Base-by-base conservation (phyloP, 768 basidiomycete species). In the Calocybe cyanea region DNA sequence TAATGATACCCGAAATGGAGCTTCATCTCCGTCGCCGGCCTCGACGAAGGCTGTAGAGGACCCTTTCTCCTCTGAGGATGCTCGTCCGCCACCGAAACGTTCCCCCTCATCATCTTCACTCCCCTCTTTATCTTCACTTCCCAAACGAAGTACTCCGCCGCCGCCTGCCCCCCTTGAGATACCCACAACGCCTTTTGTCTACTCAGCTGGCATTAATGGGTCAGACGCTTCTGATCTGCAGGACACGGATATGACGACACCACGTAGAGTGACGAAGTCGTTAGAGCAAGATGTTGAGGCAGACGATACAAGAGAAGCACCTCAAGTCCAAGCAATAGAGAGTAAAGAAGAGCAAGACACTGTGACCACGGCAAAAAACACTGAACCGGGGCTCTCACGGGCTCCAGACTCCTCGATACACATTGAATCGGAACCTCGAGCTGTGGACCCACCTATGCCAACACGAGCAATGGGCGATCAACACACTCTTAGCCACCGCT, bases 171-270 rank as follows among this genome's bases (percentile, higher is more conserved):
- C 51, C 4, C 25, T 52, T 1, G 38, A 7, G 3, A 25, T 48
- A 19, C 51, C 46, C 7, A 45, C 51, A 4, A 52, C 51, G 7
- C 46, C 51, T 0, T 52, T 48, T 7, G 39, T 38, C 10, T 41
- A 47, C 17, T 28, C 25, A 28, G 11, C 25, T 11, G 11, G 5
- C 6, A 28, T 5, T 11, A 28, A 28, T 11, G 25, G 25, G 6
- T 11, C 25, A 11, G 25, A 28, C 11, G 11, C 25, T 5, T 5
- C 25, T 28, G 25, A 28, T 6, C 5, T 28, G 11, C 25, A 28
- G 11, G 25, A 28, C 6, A 28, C 11, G 25, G 25, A 28, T 28
- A 28, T 28, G 25, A 28, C 6, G 11, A 28, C 25, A 28, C 25
- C 25, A 28, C 25, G 25, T 28, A 28, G 25, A 28, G 6, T 11